Evolutionary conservation across 208 protist genomes (phyloP), one percentile per base, ranked within the genome.

Genomic region (Leishmania gerbilli): DNA sequence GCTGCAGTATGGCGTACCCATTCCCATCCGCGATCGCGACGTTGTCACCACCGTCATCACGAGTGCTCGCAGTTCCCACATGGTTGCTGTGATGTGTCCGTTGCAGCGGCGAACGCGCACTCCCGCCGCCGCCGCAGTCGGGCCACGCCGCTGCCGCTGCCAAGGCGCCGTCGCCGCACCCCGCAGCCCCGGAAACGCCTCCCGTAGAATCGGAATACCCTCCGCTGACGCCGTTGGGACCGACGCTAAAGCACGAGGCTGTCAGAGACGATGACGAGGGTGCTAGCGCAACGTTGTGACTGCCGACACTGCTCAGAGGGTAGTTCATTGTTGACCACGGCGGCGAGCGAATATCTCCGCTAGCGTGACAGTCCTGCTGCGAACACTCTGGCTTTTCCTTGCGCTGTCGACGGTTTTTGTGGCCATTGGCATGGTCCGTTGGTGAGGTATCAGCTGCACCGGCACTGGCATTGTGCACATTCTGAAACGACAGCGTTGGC

Each of bases 1-100:
- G 77, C 1, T 62, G 72, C 37, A 82, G 56, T 64, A 88, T 77
- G 17, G 83, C 65, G 56, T 80, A 80, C 56, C 56, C 71, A 24
- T 42, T 65, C 27, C 75, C 82, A 4, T 65, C 9, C 24, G 67
- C 53, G 42, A 15, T 19, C 24, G 24, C 13, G 37, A 3, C 24
- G 34, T 2, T 56, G 13, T 62, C 21, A 40, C 51, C 17, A 53
- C 53, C 21, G 5, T 49, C 31, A 62, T 31, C 37, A 31, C 56
- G 8, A 71, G 60, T 6, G 60, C 11, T 37, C 60, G n/a, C 24
- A n/a, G 56, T 62, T 62, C 24, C 55, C 27, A 42, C 40, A 47
- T 56, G 9, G 79, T 45, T 71, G 53, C 31, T 77, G 56, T 60
- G 24, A 6, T 65, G 56, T 13, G 21, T 24, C 56, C 4, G 1